These are phyloP conservation scores for Nowakowskiella sp. DNA, from an alignment of 192 early-diverging fungal species.

Conservation along the genomic window DNA sequence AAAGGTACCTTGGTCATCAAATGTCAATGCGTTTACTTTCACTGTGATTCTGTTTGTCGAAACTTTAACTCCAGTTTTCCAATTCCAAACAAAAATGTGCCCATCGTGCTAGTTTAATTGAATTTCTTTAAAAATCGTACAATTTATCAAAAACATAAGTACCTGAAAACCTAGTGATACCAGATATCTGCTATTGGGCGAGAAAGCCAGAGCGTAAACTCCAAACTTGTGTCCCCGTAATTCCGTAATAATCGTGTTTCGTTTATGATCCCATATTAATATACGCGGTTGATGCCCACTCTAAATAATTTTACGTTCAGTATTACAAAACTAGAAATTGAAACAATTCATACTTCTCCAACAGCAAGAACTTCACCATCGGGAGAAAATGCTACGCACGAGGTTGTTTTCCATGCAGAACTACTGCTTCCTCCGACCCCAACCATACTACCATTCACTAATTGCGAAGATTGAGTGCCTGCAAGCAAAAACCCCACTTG, in stretches of 20 bases:
- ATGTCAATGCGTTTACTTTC: slow-evolving; percentile 51
- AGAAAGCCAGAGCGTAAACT: slow-evolving; percentile 58
- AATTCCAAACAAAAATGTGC: slow-evolving; percentile 76
- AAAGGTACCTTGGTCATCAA: slow-evolving; percentile 50
- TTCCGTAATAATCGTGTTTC: slow-evolving; percentile 45
- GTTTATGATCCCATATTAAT: slow-evolving; percentile 60
- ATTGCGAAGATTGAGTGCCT: slow-evolving; percentile 12
- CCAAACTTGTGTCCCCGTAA: slow-evolving; percentile 74
- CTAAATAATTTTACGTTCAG: slow-evolving; percentile 22
- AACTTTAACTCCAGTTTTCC: slow-evolving; percentile 51
- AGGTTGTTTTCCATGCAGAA: slow-evolving; percentile 43
- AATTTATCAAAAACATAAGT: slow-evolving; percentile 3
- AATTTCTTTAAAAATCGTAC: not conserved
- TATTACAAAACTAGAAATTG: slow-evolving; percentile 6
- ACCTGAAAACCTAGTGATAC: slow-evolving; percentile 73
- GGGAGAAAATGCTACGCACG: slow-evolving; percentile 63
- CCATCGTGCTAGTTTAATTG: slow-evolving; percentile 62
- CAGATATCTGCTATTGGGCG: slow-evolving; percentile 57
- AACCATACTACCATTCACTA: not conserved
- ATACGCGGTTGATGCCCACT: slow-evolving; percentile 72
- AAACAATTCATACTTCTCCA: slow-evolving; percentile 64
- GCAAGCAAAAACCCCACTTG: slow-evolving; percentile 52
- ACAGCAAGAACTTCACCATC: slow-evolving; percentile 65
- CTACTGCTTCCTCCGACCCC: not conserved
- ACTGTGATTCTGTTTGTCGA: slow-evolving; percentile 58